Conservation (phyloP, 2,329 filamentous ascomycete genomes). For the Exophiala calicioides region DNA sequence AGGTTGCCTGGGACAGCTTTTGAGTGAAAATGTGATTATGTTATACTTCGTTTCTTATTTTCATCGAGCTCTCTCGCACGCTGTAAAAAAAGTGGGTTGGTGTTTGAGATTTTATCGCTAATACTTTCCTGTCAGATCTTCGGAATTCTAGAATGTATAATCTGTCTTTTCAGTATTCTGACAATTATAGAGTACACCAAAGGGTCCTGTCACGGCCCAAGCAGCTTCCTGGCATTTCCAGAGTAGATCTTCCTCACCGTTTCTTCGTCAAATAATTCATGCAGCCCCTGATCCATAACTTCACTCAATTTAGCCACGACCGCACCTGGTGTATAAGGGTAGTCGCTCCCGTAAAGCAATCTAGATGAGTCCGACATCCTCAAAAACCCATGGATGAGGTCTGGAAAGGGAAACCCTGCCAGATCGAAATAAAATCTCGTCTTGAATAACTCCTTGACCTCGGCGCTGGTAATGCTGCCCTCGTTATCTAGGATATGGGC, state of each 20-base stretch:
- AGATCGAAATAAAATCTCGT: constrained; percentile 24
- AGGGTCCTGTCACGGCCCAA: constrained; percentile 3
- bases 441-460: constrained; percentile 14
- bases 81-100: no score
- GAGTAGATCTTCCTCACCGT: constrained; percentile 15
- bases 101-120: no score
- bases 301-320: constrained; percentile 5
- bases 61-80: no score
- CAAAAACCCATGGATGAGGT: constrained; percentile 44
- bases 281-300: constrained; percentile 12
- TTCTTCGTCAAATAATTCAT: constrained; percentile 8
- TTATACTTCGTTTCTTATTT: no score
- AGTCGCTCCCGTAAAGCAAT: constrained; percentile 57
- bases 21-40: no score
- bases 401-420: constrained; percentile 22
- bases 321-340: constrained; percentile 49
- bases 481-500: not conserved
- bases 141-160: no score
- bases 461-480: not conserved
- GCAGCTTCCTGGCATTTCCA: constrained; percentile 10
- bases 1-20: no score
- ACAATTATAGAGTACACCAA: no score
- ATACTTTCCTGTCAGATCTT: no score
- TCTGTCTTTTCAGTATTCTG: no score
- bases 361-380: constrained; percentile 44